A percentile compares a stretch with the other conserved stretches of the same genome.
Conservation (phyloP, 1,139 yeast genomes). For the Diutina sp. region DNA sequence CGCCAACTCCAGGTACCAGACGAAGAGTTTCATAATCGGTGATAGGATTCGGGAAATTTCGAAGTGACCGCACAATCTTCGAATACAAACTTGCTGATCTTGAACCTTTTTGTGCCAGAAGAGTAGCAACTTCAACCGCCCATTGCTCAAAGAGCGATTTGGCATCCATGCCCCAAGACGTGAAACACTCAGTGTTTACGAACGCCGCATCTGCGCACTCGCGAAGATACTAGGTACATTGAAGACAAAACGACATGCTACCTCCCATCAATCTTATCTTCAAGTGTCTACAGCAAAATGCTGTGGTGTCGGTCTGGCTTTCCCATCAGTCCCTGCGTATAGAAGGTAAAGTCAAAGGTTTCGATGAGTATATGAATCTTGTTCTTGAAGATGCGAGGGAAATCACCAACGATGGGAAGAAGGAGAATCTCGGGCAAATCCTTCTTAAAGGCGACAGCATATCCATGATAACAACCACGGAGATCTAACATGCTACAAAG, state of each 20-base stretch:
- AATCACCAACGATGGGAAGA: constrained; percentile 30
- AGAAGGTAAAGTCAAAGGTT: constrained; percentile 80
- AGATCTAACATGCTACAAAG: background rate
- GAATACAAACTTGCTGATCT: constrained; percentile 32
- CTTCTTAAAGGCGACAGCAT: constrained; percentile 90
- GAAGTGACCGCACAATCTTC: constrained; percentile 35
- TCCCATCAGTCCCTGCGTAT: constrained; percentile 75
- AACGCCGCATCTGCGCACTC: background rate
- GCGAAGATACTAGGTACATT: background rate
- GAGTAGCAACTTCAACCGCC: constrained; percentile 37
- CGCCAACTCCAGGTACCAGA: constrained; percentile 47
- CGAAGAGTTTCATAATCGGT: constrained; percentile 37
- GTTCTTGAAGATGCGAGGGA: constrained; percentile 89
- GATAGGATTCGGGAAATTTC: constrained; percentile 27
- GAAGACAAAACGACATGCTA: constrained; percentile 24
- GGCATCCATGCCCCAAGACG: constrained; percentile 13
- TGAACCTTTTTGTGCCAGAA: constrained; percentile 26
- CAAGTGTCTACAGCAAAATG: constrained; percentile 73
- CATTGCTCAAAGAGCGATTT: constrained; percentile 33
- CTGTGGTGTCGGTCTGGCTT: constrained; percentile 74
- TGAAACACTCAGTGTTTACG: background rate
- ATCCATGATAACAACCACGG: constrained; percentile 50
- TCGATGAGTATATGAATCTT: constrained; percentile 95
- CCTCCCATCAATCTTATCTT: constrained; percentile 91
- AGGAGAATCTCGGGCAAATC: constrained; percentile 36